phyloP scores from a whole-genome alignment of 2,329 filamentous ascomycete genomes.

The Drechslerella dactyloides region DNA sequence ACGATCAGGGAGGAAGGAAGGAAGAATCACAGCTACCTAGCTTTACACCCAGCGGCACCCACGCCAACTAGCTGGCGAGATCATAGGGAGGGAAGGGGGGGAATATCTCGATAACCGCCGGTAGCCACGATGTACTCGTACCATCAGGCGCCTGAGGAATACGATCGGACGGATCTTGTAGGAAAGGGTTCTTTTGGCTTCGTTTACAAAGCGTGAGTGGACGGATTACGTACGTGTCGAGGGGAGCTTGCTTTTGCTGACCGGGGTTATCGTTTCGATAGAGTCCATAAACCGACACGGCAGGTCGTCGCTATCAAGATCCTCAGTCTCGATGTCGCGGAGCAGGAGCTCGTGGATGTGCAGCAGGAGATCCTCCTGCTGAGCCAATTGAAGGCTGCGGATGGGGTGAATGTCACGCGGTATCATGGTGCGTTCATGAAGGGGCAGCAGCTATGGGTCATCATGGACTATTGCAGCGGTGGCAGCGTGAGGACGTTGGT shows the following conservation, averaged over 20 bases:
- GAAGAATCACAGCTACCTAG: constrained; percentile 39
- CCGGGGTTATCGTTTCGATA: constrained; percentile 16
- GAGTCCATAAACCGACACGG: constrained; percentile 54
- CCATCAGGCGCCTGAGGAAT: constrained; percentile 46
- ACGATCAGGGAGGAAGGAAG: constrained; percentile 16
- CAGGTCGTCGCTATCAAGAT: constrained; percentile 78
- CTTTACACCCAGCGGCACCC: constrained; percentile 21
- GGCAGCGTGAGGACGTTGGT: constrained; percentile 76
- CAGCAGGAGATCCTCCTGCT: constrained; percentile 73
- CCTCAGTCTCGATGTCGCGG: constrained; percentile 82
- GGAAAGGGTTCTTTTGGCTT: constrained; percentile 55
- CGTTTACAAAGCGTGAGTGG: constrained; percentile 55
- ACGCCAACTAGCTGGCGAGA: constrained; percentile 39
- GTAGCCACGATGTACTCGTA: constrained; percentile 38
- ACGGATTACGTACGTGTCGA: background rate
- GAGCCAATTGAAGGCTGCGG: constrained; percentile 74
- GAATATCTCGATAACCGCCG: constrained; percentile 10
- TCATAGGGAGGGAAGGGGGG: constrained; percentile 36
- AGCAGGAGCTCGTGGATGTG: constrained; percentile 73
- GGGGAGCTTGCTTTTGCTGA: constrained; percentile 19
- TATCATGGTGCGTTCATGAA: constrained; percentile 80
- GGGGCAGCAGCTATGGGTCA: constrained; percentile 82
- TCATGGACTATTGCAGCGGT: constrained; percentile 84
- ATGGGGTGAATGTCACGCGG: constrained; percentile 79
- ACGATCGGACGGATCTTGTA: constrained; percentile 52